Conservation (phyloP, 495 filamentous ascomycete genomes). For the Neurospora hispaniola region DNA sequence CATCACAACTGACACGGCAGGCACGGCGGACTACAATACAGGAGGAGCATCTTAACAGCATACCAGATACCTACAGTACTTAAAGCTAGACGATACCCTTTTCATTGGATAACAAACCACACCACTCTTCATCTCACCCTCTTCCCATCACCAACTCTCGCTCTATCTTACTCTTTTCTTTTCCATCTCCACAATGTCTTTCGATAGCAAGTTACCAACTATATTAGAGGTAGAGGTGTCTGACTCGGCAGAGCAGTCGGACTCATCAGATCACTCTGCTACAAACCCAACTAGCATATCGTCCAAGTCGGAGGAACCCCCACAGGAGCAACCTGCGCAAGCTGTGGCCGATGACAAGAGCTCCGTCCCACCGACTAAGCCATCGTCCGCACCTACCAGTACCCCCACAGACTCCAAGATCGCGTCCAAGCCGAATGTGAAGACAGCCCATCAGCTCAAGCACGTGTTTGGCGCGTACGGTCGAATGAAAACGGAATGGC, state of each 20-base stretch:
- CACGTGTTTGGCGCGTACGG: background rate
- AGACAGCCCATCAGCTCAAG: background rate
- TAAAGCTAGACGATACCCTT: conserved; percentile 1
- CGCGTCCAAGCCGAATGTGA: conserved; percentile 1
- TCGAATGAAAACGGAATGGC: background rate
- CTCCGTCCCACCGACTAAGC: background rate
- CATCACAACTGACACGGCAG: background rate
- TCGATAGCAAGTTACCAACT: background rate
- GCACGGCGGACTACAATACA: background rate
- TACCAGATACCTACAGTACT: background rate
- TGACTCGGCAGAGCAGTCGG: background rate
- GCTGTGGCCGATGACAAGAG: conserved; percentile 29
- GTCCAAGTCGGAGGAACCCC: conserved; percentile 47
- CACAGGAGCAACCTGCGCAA: conserved; percentile 33
- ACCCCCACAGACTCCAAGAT: conserved; percentile 7
- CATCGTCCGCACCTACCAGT: conserved; percentile 10
- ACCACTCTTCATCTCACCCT: background rate
- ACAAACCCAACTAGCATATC: conserved; percentile 76
- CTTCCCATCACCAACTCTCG: background rate
- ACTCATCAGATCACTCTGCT: background rate
- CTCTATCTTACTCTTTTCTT: background rate
- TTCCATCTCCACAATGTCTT: background rate
- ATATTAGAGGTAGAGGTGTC: background rate
- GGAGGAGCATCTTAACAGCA: background rate
- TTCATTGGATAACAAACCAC: background rate